Evolutionary conservation across 2,329 filamentous ascomycete genomes (phyloP).

Genomic region (Trichoderma pleuroti): DNA sequence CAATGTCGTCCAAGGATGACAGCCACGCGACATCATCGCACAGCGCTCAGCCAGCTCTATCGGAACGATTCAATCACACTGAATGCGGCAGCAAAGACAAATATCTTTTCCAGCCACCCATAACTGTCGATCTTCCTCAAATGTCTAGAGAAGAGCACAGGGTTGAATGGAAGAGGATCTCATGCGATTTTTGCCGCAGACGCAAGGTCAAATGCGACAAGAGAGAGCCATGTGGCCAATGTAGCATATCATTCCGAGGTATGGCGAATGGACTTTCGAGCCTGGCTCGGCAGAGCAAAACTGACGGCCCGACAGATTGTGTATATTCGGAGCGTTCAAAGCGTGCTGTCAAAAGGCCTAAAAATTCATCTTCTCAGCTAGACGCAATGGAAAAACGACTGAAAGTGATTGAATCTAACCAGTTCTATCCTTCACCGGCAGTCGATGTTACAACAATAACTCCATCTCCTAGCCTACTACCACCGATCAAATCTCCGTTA

Average conservation of each 20-base stretch:
- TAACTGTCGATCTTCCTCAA: not conserved
- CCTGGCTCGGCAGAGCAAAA: not conserved
- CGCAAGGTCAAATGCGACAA: conserved; percentile 5
- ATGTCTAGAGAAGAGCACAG: not conserved
- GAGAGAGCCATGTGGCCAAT: not conserved
- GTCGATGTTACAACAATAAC: not conserved
- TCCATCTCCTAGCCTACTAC: not conserved
- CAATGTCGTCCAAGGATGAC: not conserved
- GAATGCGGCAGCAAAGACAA: not conserved
- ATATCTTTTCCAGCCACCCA: not conserved
- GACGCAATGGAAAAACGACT: not conserved
- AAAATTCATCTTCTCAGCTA: not conserved
- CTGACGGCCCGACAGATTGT: not conserved
- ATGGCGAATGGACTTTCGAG: not conserved
- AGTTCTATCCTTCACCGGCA: not conserved
- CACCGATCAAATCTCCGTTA: not conserved
- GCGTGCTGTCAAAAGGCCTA: not conserved
- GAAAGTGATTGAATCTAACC: not conserved
- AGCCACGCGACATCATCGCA: not conserved
- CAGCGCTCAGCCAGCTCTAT: too few species aligned
- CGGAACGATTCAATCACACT: not conserved
- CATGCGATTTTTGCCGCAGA: not conserved
- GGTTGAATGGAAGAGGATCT: not conserved
- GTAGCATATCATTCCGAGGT: conserved; percentile 3
- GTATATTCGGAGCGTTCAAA: not conserved